These are phyloP conservation scores for Ceriops tagal DNA, from an alignment of 345 rosid species.

Conservation along the genomic window DNA sequence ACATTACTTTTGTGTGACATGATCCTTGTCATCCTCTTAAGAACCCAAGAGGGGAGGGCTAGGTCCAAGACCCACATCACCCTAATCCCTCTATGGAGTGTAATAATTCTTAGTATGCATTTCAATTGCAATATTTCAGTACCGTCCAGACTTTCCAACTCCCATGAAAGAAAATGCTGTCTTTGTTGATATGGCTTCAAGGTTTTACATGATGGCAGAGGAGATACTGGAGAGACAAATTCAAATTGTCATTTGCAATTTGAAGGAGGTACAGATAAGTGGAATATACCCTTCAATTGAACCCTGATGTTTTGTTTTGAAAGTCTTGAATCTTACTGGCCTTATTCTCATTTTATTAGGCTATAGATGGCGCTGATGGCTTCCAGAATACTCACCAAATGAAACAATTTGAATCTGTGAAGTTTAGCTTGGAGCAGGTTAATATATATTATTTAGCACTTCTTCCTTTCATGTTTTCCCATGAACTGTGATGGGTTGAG, in stretches of 20 bases:
- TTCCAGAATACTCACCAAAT: conserved; percentile 87
- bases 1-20: no score
- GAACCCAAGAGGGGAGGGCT: no score
- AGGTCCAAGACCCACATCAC: no score
- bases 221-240: conserved; percentile 78
- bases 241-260: conserved; percentile 59
- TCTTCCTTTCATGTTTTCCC: conserved; percentile 9
- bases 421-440: conserved; percentile 88
- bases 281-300: conserved; percentile 3
- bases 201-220: conserved; percentile 77
- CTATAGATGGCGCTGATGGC: conserved; percentile 83
- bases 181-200: conserved; percentile 89
- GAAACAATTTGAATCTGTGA: conserved; percentile 82
- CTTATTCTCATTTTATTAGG: conserved; percentile 44
- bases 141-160: conserved; percentile 73
- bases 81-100: background rate
- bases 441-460: conserved; percentile 12
- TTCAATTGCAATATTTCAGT: conserved; percentile 44
- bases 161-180: conserved; percentile 75
- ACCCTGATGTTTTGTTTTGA: conserved; percentile 1
- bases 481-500: conserved; percentile 5
- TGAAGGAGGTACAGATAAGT: conserved; percentile 58
- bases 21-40: no score
- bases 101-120: background rate
- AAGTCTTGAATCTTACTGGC: background rate